Evolutionary conservation across 1,139 yeast genomes (phyloP).

Genomic region (Kodamaea alishanica): DNA sequence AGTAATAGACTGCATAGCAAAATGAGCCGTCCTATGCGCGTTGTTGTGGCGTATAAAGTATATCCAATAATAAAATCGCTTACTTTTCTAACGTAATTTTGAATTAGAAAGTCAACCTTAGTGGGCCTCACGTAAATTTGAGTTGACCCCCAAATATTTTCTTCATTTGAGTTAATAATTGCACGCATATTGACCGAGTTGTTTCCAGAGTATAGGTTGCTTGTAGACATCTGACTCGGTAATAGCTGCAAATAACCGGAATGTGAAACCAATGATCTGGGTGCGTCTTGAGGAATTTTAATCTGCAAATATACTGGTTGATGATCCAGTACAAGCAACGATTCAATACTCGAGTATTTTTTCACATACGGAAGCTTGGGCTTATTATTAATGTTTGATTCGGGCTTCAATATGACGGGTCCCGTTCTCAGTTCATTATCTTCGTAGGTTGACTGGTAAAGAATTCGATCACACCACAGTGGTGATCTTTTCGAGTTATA

Average conservation of each 20-base stretch:
- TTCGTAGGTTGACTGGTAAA: slow-evolving; percentile 51
- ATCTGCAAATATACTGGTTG: slow-evolving; percentile 44
- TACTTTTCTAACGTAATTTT: slow-evolving; percentile 26
- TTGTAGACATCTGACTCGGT: slow-evolving; percentile 20
- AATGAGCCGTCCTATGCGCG: slow-evolving; percentile 38
- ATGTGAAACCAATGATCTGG: slow-evolving; percentile 37
- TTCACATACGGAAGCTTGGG: slow-evolving; percentile 24
- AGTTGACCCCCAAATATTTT: slow-evolving; percentile 40
- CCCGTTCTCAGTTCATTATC: slow-evolving; percentile 6
- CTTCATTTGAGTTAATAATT: slow-evolving; percentile 13
- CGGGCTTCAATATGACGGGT: neutral
- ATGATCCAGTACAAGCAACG: slow-evolving; percentile 39
- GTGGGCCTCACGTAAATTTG: slow-evolving; percentile 44
- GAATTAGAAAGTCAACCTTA: slow-evolving; percentile 30
- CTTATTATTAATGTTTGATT: slow-evolving; percentile 4
- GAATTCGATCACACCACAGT: slow-evolving; percentile 86
- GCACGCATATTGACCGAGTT: slow-evolving; percentile 14
- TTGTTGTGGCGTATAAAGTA: slow-evolving; percentile 36
- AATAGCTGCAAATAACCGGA: slow-evolving; percentile 41
- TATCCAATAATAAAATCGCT: slow-evolving; percentile 39
- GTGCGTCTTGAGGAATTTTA: slow-evolving; percentile 41
- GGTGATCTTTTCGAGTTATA: slow-evolving; percentile 64
- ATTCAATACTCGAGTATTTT: slow-evolving; percentile 39
- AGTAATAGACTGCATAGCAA: slow-evolving; percentile 13
- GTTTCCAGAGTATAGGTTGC: slow-evolving; percentile 15